Evolutionary conservation across 2,329 filamentous ascomycete species (phyloP).

Genomic region (Cordyceps militaris): DNA sequence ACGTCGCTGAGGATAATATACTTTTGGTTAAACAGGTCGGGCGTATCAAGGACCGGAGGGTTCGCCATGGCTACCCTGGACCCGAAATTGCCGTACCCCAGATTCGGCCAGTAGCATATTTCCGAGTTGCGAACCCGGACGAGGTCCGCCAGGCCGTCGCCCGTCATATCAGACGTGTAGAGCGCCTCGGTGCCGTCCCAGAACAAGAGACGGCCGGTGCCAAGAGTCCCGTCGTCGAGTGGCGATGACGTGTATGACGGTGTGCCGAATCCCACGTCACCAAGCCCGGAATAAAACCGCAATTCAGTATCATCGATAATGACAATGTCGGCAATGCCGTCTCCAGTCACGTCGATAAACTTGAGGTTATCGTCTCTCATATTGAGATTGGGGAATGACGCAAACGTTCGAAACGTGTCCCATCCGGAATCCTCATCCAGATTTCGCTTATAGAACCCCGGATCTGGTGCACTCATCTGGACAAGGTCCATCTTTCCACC

Average conservation of each 20-base stretch:
- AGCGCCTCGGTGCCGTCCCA: slow-evolving; percentile 13
- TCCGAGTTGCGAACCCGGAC: slow-evolving; percentile 21
- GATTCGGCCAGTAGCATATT: slow-evolving; percentile 29
- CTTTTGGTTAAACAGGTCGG: slow-evolving; percentile 16
- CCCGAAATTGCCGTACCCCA: slow-evolving; percentile 28
- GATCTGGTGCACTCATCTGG: not conserved
- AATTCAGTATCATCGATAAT: slow-evolving; percentile 9
- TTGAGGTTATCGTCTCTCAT: not conserved
- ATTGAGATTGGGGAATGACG: slow-evolving; percentile 2
- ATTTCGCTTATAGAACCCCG: slow-evolving; percentile 7
- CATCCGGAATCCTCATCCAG: not conserved
- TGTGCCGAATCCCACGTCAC: slow-evolving; percentile 1
- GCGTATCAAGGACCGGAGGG: slow-evolving; percentile 18
- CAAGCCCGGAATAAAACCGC: slow-evolving; percentile 15
- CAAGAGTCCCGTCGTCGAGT: not conserved
- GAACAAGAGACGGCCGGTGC: slow-evolving; percentile 6
- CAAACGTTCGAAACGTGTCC: slow-evolving; percentile 3
- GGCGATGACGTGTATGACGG: not conserved
- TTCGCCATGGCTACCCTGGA: slow-evolving; percentile 22
- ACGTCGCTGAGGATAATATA: slow-evolving; percentile 19
- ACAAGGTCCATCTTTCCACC: slow-evolving; percentile 6
- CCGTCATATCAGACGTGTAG: slow-evolving; percentile 21
- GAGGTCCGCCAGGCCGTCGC: slow-evolving; percentile 22
- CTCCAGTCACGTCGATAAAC: slow-evolving; percentile 15
- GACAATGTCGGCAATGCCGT: slow-evolving; percentile 19